Base-by-base conservation (phyloP, 2,329 filamentous ascomycete genomes). In the Ascosphaera apis region DNA sequence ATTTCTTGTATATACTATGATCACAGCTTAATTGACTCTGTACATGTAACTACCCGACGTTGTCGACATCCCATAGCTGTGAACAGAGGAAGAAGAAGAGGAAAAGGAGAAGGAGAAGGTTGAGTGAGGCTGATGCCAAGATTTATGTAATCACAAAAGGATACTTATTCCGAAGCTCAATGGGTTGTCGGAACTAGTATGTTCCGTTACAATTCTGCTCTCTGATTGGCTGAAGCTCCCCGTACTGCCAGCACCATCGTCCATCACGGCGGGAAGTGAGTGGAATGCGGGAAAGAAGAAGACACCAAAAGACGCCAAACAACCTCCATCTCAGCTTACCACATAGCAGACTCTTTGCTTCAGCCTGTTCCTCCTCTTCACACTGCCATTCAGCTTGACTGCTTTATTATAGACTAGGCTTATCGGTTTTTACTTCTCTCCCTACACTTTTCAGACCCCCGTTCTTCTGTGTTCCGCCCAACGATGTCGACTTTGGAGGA, bases 401-500 rank as follows among this genome's bases (percentile, higher is more conserved):
- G n/a, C n/a, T n/a, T n/a, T n/a, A n/a, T n/a, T n/a, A n/a, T n/a
- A n/a, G n/a, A n/a, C n/a, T n/a, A n/a, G n/a, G n/a, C n/a, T n/a
- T n/a, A 8, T 9, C 28, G 18, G n/a, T 8, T 17, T n/a, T 15
- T 19, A 16, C 21, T 23, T 23, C 8, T 38, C 38, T 35, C 37
- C 34, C 37, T 36, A 40, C 12, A 25, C n/a, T 11, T 18, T 31
- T 12, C 31, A 32, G 16, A 11, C 17, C 15, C 32, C 11, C 21
- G 21, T 25, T 21, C 21, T n/a, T 15, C 18, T 16, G 16, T 9
- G n/a, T 19, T 19, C 21, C 32, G 33, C 43, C 33, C 48, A 53
- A 65, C 43, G 54, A 91, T 91, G 82, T 83, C 82, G 47, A 88
- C 80, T 47, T 73, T 91, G 50, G 82, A 91, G 63, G 82, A 91